These are phyloP conservation scores for Colletotrichum sp. DNA, from an alignment of 2,329 filamentous ascomycete species.

Conservation along the genomic window DNA sequence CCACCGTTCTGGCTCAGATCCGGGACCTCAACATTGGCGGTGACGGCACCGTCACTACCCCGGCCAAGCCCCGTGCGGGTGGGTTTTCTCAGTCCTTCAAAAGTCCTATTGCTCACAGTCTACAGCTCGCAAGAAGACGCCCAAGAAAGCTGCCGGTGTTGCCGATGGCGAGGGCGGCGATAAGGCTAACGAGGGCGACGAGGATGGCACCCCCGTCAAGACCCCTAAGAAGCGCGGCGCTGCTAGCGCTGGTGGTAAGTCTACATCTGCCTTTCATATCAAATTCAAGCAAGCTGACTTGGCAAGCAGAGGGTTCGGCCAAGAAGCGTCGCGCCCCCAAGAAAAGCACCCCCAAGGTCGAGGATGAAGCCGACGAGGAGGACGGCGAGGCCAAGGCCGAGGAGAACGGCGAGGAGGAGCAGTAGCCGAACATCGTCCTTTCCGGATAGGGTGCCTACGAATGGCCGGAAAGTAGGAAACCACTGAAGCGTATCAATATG, in stretches of 20 bases:
- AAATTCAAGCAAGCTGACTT: background rate
- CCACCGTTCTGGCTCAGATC: slow-evolving; percentile 38
- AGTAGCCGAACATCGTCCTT: slow-evolving; percentile 19
- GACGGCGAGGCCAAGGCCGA: background rate
- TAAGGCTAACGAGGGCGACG: background rate
- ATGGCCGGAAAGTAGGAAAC: background rate
- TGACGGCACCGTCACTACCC: background rate
- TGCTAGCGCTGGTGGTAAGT: background rate
- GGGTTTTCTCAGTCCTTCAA: background rate
- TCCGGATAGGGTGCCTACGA: background rate
- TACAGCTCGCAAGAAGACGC: slow-evolving; percentile 24
- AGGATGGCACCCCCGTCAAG: background rate
- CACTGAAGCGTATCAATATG: background rate
- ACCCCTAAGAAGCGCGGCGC: slow-evolving; percentile 6
- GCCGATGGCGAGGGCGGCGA: background rate
- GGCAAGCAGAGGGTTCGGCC: background rate
- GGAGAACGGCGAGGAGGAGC: slow-evolving; percentile 47
- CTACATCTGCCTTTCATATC: background rate
- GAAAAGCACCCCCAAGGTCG: slow-evolving; percentile 20
- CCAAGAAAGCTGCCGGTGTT: slow-evolving; percentile 23
- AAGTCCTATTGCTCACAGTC: background rate
- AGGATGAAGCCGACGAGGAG: background rate
- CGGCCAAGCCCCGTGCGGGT: slow-evolving; percentile 7
- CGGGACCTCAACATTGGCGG: slow-evolving; percentile 35
- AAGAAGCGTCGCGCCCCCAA: slow-evolving; percentile 20